These are phyloP conservation scores for Aspergillus terreus DNA, from an alignment of 2,329 filamentous ascomycete species.

Conservation along the genomic window DNA sequence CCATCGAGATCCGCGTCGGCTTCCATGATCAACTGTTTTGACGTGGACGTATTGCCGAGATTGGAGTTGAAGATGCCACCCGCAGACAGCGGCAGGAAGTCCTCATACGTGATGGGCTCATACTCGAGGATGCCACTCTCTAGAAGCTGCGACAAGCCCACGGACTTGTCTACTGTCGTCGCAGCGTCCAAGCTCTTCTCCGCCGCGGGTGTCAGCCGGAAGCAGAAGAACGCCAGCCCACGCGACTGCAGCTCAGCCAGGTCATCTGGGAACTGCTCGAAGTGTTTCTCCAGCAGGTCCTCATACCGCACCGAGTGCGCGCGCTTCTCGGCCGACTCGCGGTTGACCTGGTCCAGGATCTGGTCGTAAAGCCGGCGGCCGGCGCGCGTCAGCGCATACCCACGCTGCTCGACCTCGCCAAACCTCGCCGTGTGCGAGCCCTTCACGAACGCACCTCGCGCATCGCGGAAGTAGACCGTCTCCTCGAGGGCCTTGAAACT, in stretches of 20 bases:
- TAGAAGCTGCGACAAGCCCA: conserved; percentile 31
- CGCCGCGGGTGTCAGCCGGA: conserved; percentile 19
- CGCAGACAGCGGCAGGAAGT: conserved; percentile 52
- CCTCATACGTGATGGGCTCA: conserved; percentile 51
- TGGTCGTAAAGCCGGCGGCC: conserved; percentile 48
- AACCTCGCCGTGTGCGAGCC: conserved; percentile 50
- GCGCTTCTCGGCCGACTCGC: conserved; percentile 6
- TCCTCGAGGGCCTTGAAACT: conserved; percentile 54
- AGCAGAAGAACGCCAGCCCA: conserved; percentile 41
- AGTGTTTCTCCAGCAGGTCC: conserved; percentile 24
- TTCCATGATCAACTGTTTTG: conserved; percentile 21
- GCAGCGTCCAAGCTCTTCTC: background rate
- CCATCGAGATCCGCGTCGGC: conserved; percentile 25
- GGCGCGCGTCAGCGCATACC: conserved; percentile 46
- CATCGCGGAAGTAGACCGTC: conserved; percentile 38
- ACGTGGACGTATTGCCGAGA: conserved; percentile 20
- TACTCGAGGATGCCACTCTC: conserved; percentile 29
- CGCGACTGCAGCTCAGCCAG: conserved; percentile 35
- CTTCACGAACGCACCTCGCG: conserved; percentile 15
- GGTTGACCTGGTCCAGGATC: conserved; percentile 31
- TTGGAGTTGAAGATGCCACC: conserved; percentile 52
- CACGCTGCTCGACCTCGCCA: conserved; percentile 53
- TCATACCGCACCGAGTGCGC: conserved; percentile 12
- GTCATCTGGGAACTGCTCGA: conserved; percentile 42
- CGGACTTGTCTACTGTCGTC: background rate